Conservation (phyloP, 768 basidiomycete genomes). For the Leccinellum luteum region DNA sequence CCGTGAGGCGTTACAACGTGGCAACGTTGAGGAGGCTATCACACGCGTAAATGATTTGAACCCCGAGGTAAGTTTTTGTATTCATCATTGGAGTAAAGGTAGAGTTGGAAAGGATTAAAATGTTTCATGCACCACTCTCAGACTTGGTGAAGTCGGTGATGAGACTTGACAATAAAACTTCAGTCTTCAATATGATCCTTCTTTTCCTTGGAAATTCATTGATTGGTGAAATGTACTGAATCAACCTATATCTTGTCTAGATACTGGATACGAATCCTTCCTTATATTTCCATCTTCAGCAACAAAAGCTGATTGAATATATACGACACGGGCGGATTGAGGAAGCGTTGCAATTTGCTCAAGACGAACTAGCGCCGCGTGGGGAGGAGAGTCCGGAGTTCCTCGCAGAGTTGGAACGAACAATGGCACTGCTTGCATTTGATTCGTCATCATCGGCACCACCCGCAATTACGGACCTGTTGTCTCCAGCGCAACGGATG, state of each 20-base stretch:
- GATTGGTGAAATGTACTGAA: conserved; percentile 14
- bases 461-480: conserved; percentile 72
- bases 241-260: conserved; percentile 42
- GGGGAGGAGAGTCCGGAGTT: conserved; percentile 96
- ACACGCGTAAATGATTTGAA: conserved; percentile 94
- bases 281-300: conserved; percentile 93
- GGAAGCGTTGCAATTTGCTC: conserved; percentile 88
- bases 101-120: conserved; percentile 70
- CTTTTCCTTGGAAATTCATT: neutral
- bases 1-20: conserved; percentile 88
- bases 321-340: conserved; percentile 79
- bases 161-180: conserved; percentile 76
- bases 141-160: conserved; percentile 76
- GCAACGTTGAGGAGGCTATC: conserved; percentile 94
- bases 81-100: neutral
- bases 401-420: conserved; percentile 85
- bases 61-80: conserved; percentile 77
- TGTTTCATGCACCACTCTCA: conserved; percentile 99
- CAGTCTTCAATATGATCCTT: conserved; percentile 93
- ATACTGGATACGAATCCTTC: conserved; percentile 95
- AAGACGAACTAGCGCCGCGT: conserved; percentile 89
- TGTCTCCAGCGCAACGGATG: conserved; percentile 85
- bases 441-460: conserved; percentile 51
- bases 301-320: conserved; percentile 92
- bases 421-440: conserved; percentile 91